Percentiles rank a stretch among this genome's conserved stretches.
These are phyloP conservation scores for Scheffersomyces illinoinensis DNA, from an alignment of 1,139 yeast genomes.

Conservation along the genomic window DNA sequence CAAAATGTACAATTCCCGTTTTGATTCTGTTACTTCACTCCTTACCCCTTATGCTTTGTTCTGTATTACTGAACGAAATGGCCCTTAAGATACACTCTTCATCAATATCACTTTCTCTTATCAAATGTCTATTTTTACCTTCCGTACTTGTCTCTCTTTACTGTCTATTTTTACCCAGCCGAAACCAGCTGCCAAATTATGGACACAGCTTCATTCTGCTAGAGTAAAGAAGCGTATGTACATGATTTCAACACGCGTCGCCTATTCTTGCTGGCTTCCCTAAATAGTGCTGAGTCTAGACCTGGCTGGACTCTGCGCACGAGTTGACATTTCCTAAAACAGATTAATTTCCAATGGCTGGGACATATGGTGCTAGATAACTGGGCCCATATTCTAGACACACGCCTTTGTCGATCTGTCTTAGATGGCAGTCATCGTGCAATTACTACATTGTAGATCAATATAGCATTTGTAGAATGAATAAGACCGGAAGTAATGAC, in stretches of 20 bases:
- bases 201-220: background rate
- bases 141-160: too few relatives aligned
- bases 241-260: background rate
- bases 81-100: too few relatives aligned
- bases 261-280: background rate
- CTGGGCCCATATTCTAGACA: background rate
- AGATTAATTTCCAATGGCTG: background rate
- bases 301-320: background rate
- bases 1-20: too few relatives aligned
- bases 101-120: too few relatives aligned
- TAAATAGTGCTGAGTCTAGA: background rate
- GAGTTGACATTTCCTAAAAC: background rate
- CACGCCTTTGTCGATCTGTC: background rate
- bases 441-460: background rate
- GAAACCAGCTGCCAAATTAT: background rate
- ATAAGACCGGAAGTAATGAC: background rate
- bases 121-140: too few relatives aligned
- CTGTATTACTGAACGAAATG: too few relatives aligned
- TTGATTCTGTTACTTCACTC: too few relatives aligned
- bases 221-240: background rate
- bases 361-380: background rate
- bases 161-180: background rate
- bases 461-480: background rate
- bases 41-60: too few relatives aligned
- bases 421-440: background rate